These are phyloP conservation scores for Pseudogymnoascus sp. DNA, from an alignment of 2,329 filamentous ascomycete species.

Conservation along the genomic window DNA sequence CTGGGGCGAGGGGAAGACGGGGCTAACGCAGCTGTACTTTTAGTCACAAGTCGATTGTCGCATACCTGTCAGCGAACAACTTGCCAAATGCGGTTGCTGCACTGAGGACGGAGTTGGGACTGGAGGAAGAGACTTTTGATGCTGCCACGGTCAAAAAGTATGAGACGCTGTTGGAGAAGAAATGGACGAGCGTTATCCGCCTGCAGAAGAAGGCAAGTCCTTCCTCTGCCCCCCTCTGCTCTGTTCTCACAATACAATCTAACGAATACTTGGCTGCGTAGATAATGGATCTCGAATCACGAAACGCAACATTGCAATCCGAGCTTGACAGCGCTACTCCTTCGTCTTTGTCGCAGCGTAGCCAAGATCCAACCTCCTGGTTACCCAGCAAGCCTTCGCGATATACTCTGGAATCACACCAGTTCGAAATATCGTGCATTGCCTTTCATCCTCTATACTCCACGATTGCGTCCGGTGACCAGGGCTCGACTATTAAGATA, in stretches of 20 bases:
- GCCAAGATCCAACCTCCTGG: slow-evolving; percentile 80
- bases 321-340: slow-evolving; percentile 81
- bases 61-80: slow-evolving; percentile 67
- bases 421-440: slow-evolving; percentile 73
- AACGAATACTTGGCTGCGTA: slow-evolving; percentile 30
- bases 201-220: slow-evolving; percentile 74
- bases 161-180: slow-evolving; percentile 84
- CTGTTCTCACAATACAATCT: slow-evolving; percentile 11
- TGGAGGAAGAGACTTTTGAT: slow-evolving; percentile 62
- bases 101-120: slow-evolving; percentile 61
- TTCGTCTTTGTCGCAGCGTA: slow-evolving; percentile 63
- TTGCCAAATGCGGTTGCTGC: slow-evolving; percentile 58
- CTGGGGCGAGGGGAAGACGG: slow-evolving; percentile 1
- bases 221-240: slow-evolving; percentile 13
- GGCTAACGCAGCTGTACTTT: slow-evolving; percentile 13
- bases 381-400: slow-evolving; percentile 74
- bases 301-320: slow-evolving; percentile 63
- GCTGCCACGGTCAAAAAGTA: slow-evolving; percentile 79
- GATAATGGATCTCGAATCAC: slow-evolving; percentile 90
- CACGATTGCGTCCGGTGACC: slow-evolving; percentile 80
- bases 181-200: slow-evolving; percentile 88
- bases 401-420: slow-evolving; percentile 76
- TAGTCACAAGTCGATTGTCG: slow-evolving; percentile 84
- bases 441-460: slow-evolving; percentile 92
- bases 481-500: slow-evolving; percentile 91